Conservation (phyloP, 2,329 filamentous ascomycete species). For the Ophiostoma ulmi region DNA sequence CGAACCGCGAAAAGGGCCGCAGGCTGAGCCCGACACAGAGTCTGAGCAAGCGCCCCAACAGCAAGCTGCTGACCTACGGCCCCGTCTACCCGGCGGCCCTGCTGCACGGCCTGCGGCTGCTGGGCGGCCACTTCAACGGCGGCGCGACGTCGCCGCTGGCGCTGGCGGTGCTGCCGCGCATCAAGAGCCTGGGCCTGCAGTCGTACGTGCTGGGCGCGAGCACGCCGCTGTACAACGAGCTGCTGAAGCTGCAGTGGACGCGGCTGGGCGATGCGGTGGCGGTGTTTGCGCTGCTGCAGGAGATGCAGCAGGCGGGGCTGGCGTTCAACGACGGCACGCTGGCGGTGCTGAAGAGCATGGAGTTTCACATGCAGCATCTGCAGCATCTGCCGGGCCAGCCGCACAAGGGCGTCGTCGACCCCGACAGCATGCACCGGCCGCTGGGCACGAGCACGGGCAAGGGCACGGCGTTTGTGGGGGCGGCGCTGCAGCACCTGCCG, state of each 20-base stretch:
- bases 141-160: slow-evolving; percentile 52
- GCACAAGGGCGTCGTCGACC: neutral
- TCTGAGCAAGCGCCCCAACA: slow-evolving; percentile 9
- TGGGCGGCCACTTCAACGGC: slow-evolving; percentile 51
- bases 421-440: slow-evolving; percentile 8
- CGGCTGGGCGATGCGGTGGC: slow-evolving; percentile 53
- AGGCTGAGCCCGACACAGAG: neutral
- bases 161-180: slow-evolving; percentile 58
- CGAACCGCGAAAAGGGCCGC: neutral
- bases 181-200: slow-evolving; percentile 62
- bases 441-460: neutral
- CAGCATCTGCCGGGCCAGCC: too few relatives aligned
- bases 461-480: slow-evolving; percentile 7
- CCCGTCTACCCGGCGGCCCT: slow-evolving; percentile 61
- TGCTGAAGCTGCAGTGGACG: slow-evolving; percentile 58
- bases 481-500: slow-evolving; percentile 17
- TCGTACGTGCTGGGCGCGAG: slow-evolving; percentile 68
- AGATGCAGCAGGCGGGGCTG: slow-evolving; percentile 62
- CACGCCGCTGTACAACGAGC: slow-evolving; percentile 63
- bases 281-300: slow-evolving; percentile 53
- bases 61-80: slow-evolving; percentile 48
- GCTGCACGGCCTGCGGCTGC: slow-evolving; percentile 49
- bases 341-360: slow-evolving; percentile 35
- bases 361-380: slow-evolving; percentile 22
- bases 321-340: slow-evolving; percentile 49